A percentile compares a stretch with the other conserved stretches of the same genome.
phyloP scores from a whole-genome alignment of 352 stramenopile species.

The Globisporangium emineosum region DNA sequence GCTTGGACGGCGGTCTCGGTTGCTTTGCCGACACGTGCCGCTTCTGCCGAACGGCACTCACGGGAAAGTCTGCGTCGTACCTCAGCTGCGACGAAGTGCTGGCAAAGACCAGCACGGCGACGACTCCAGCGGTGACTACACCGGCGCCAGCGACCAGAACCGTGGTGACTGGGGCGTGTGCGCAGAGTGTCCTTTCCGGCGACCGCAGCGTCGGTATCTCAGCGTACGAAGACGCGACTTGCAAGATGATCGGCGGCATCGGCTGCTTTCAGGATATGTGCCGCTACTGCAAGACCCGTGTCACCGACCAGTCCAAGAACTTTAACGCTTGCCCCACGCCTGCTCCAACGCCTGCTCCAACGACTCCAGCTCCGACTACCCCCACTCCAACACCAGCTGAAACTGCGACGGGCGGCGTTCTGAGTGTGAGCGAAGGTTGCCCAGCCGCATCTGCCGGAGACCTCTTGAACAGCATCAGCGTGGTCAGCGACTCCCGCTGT shows the following conservation, averaged over 20 bases:
- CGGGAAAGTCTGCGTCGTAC: neutral
- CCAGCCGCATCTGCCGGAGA: neutral
- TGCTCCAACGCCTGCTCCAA: no score
- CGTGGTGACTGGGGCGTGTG: neutral
- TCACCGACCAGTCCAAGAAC: constrained; percentile 6
- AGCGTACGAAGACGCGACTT: neutral
- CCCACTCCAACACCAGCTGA: neutral
- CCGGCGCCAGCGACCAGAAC: neutral
- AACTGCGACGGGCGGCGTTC: neutral
- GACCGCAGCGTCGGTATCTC: neutral
- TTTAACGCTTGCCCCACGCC: neutral
- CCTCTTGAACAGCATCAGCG: constrained; percentile 2
- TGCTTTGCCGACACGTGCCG: constrained; percentile 25
- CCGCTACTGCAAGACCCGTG: constrained; percentile 32
- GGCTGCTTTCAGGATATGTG: constrained; percentile 35
- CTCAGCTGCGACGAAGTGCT: neutral
- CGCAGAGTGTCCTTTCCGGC: neutral
- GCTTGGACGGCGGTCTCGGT: constrained; percentile 19
- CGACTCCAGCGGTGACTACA: neutral
- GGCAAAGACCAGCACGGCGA: neutral
- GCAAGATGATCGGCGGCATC: constrained; percentile 12
- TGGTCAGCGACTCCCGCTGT: constrained; percentile 15
- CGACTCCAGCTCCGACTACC: neutral
- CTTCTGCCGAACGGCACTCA: constrained; percentile 18
- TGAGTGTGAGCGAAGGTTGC: neutral